Evolutionary conservation across 1,139 yeast species (phyloP), one percentile per base, ranked within the genome.

Genomic region (Geotrichum fermentans): DNA sequence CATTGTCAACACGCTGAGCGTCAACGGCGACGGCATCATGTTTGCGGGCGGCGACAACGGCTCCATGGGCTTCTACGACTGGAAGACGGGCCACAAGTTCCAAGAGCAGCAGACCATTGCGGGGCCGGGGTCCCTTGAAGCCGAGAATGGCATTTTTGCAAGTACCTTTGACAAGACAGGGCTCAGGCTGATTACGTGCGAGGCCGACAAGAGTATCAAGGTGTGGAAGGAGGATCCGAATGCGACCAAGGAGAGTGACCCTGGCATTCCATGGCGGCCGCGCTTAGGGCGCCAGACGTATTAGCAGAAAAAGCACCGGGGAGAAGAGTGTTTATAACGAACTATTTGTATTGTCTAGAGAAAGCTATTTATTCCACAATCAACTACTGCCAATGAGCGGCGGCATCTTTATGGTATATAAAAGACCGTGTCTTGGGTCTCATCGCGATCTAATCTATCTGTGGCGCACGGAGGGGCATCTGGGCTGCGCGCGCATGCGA

Each of bases 41-140:
- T 87, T 86, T 62, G 79, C 88, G 3, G 97, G 97, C 13, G 84
- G 82, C 50, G 96, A 88, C 61, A 78, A 86, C 62, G 97, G 97
- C 0, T 71, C 76, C 10, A 73, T 86, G 72, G 81, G 80, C 10
- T 82, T 88, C 59, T 87, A 77, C 65, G 95, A 90, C 66, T 89
- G 92, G 77, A 73, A 75, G 26, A 66, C 80, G 1, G 97, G 96
- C 0, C 73, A 73, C 34, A 70, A 77, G 56, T 71, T 78, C 54
- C 95, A 85, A 61, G 66, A 71, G 21, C 67, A 73, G n/a, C 57
- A 59, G 1, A 75, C 90, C 0, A 68, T 67, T 0, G 77, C 78
- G 4, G 73, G 82, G 16, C 85, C 90, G 0, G 97, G 96, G 0
- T 77, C 89, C 0, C 62, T 78, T 18, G 82, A 77, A 14, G 71